These are phyloP conservation scores for Cucurbita pepo DNA, from an alignment of 306 rosid genomes.

Conservation along the genomic window DNA sequence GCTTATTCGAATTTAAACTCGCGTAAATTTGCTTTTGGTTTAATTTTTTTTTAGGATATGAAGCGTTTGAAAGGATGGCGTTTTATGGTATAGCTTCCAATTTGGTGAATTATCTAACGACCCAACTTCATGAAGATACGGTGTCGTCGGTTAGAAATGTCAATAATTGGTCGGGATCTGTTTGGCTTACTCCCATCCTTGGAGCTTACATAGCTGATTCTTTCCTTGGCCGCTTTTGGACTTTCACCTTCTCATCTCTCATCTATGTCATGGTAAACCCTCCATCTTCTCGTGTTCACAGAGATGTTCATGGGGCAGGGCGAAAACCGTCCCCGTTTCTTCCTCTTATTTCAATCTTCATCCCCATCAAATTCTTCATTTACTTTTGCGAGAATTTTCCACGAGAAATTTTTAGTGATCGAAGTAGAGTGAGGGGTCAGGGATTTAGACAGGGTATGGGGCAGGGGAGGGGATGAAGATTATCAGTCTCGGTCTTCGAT, in stretches of 20 bases:
- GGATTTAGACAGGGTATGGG: no score
- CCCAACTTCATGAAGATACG: slow-evolving; percentile 81
- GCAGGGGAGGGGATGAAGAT: no score
- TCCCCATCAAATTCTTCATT: no score
- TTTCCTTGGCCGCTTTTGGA: slow-evolving; percentile 91
- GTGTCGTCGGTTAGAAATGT: slow-evolving; percentile 90
- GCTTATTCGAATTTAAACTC: not conserved
- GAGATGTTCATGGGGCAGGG: no score
- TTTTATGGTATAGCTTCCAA: slow-evolving; percentile 90
- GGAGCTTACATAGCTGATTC: slow-evolving; percentile 94
- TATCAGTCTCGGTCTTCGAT: no score
- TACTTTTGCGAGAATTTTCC: no score
- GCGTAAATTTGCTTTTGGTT: not conserved
- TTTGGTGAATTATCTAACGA: slow-evolving; percentile 73
- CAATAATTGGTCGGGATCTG: slow-evolving; percentile 90
- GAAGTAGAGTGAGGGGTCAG: no score
- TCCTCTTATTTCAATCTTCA: no score
- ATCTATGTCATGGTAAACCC: slow-evolving; percentile 63
- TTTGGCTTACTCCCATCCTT: slow-evolving; percentile 89
- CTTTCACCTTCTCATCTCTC: slow-evolving; percentile 77
- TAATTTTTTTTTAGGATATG: slow-evolving; percentile 40
- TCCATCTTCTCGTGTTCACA: no score
- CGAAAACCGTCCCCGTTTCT: no score
- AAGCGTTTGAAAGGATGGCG: slow-evolving; percentile 99
- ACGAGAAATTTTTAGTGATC: no score